A percentile compares a stretch with the other conserved stretches of the same genome.
These are phyloP conservation scores for Nicotiana sylvestris DNA, from an alignment of 257 asterid genomes.

Conservation along the genomic window DNA sequence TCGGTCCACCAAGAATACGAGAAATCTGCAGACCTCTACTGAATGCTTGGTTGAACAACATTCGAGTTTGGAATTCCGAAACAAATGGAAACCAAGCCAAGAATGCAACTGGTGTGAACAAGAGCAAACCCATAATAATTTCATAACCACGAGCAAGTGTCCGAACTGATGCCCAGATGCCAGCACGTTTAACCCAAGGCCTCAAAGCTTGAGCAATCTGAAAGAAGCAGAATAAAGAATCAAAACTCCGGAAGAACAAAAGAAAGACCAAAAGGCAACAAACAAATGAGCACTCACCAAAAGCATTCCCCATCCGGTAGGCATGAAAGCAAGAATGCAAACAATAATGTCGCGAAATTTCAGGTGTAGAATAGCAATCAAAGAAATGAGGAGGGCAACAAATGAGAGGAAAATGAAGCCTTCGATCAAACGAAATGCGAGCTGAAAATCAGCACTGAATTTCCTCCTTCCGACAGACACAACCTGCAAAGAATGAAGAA, in stretches of 20 bases:
- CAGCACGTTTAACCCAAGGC: conserved; percentile 39
- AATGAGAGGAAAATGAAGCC: conserved; percentile 65
- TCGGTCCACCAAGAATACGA: conserved; percentile 96
- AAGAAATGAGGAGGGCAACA: conserved; percentile 47
- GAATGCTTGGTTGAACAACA: conserved; percentile 96
- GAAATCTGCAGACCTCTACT: conserved; percentile 96
- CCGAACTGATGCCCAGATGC: conserved; percentile 73
- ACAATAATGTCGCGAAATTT: conserved; percentile 70
- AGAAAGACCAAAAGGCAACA: not conserved
- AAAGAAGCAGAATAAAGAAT: not conserved
- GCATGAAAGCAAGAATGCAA: conserved; percentile 90
- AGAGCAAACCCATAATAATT: conserved; percentile 60
- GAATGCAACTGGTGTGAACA: conserved; percentile 91
- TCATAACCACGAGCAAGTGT: conserved; percentile 90
- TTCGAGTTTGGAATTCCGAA: conserved; percentile 90
- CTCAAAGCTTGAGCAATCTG: conserved; percentile 90
- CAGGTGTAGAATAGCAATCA: conserved; percentile 62
- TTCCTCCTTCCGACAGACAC: conserved; percentile 64
- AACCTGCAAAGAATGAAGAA: conserved; percentile 38
- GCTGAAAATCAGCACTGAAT: conserved; percentile 83
- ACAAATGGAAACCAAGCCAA: conserved; percentile 99
- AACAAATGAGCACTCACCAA: conserved; percentile 40
- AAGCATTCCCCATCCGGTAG: conserved; percentile 97
- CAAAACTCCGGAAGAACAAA: not conserved
- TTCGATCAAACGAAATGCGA: conserved; percentile 67